These are phyloP conservation scores for Sonneratia alba DNA, from an alignment of 345 rosid species.

Conservation along the genomic window DNA sequence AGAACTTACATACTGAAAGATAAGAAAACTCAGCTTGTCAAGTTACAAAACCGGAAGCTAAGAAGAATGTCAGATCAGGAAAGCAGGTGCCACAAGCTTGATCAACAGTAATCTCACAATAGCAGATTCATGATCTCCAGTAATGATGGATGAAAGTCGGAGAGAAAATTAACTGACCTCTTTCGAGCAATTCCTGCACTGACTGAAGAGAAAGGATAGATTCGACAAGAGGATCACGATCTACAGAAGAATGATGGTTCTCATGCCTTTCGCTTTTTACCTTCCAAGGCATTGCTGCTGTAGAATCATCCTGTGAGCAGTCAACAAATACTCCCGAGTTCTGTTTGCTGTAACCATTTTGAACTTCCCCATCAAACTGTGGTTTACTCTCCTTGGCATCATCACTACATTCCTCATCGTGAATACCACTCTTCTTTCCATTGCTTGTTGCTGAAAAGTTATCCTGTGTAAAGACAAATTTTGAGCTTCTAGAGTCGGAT, in stretches of 20 bases:
- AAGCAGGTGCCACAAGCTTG: not conserved
- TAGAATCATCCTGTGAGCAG: conserved; percentile 32
- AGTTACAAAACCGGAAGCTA: not conserved
- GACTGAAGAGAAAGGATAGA: conserved; percentile 42
- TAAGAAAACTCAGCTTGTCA: not conserved
- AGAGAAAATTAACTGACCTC: conserved; percentile 27
- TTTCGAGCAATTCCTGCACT: conserved; percentile 58
- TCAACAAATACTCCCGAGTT: conserved; percentile 30
- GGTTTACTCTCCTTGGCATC: conserved; percentile 30
- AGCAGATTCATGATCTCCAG: conserved; percentile 42
- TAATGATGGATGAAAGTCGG: conserved; percentile 10
- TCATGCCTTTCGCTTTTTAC: conserved; percentile 32
- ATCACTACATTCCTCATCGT: conserved; percentile 46
- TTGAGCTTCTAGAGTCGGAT: conserved; percentile 85
- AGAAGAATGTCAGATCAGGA: not conserved
- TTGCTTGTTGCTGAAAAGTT: conserved; percentile 35
- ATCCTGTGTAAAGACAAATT: conserved; percentile 72
- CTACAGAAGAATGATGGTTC: conserved; percentile 24
- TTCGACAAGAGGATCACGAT: conserved; percentile 44
- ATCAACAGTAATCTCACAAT: conserved; percentile 5
- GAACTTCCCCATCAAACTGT: conserved; percentile 31
- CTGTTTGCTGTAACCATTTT: conserved; percentile 28
- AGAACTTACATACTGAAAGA: not conserved
- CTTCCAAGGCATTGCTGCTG: conserved; percentile 36
- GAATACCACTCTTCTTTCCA: conserved; percentile 35